Conservation (phyloP, 2,329 filamentous ascomycete genomes). For the Penicillium palitans region DNA sequence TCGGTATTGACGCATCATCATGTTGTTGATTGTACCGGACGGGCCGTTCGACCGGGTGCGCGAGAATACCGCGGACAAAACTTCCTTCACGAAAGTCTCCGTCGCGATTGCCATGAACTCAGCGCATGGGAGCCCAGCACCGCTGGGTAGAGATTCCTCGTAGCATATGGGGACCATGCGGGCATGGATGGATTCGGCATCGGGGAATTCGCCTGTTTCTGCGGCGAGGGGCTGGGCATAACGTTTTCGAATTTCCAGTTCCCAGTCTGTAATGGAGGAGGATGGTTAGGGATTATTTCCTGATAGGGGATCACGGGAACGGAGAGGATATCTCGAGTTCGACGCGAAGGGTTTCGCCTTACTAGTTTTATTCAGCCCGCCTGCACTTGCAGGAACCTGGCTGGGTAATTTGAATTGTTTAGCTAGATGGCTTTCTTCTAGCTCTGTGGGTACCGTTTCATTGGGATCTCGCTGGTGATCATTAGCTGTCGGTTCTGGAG, state of each 20-base stretch:
- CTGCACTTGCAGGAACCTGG: slow-evolving; percentile 67
- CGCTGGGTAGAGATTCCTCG: slow-evolving; percentile 60
- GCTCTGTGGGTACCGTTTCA: slow-evolving; percentile 33
- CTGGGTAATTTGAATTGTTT: slow-evolving; percentile 56
- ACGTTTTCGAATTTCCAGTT: slow-evolving; percentile 64
- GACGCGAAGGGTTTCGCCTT: slow-evolving; percentile 36
- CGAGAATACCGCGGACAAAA: slow-evolving; percentile 56
- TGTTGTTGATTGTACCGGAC: slow-evolving; percentile 66
- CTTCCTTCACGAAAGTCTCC: slow-evolving; percentile 64
- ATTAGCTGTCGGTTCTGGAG: background rate
- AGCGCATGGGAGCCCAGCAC: slow-evolving; percentile 55
- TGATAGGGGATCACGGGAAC: slow-evolving; percentile 1
- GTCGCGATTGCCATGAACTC: slow-evolving; percentile 62
- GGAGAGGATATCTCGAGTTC: slow-evolving; percentile 7
- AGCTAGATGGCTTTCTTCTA: slow-evolving; percentile 48
- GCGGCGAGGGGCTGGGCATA: slow-evolving; percentile 62
- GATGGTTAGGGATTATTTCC: slow-evolving; percentile 18
- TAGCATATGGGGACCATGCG: slow-evolving; percentile 67
- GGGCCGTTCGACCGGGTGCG: slow-evolving; percentile 58
- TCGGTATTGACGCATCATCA: slow-evolving; percentile 78
- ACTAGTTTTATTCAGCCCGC: slow-evolving; percentile 78
- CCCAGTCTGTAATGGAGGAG: slow-evolving; percentile 52
- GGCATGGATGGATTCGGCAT: slow-evolving; percentile 56
- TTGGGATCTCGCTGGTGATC: slow-evolving; percentile 38
- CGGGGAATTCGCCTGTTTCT: slow-evolving; percentile 65